phyloP scores from a whole-genome alignment of 768 basidiomycete genomes.

The Russula dissimulans region DNA sequence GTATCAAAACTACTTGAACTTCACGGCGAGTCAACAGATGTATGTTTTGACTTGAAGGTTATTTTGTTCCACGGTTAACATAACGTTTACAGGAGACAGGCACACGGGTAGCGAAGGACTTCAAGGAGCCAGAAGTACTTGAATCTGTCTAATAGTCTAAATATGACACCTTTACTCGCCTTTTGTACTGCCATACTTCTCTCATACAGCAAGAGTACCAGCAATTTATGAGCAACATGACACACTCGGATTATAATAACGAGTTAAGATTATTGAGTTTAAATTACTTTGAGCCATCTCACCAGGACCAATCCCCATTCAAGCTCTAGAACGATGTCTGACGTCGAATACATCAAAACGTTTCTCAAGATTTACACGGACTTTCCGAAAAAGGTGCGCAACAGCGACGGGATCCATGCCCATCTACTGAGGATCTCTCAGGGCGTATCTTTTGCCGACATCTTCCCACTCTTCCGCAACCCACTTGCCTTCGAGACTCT shows the following conservation, averaged over 20 bases:
- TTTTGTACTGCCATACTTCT: slow-evolving; percentile 21
- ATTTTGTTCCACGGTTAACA: slow-evolving; percentile 13
- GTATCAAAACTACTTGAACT: slow-evolving; percentile 92
- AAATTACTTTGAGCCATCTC: background rate
- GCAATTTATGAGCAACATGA: slow-evolving; percentile 31
- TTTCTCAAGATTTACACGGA: slow-evolving; percentile 56
- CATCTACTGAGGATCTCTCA: slow-evolving; percentile 23
- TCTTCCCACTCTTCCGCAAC: slow-evolving; percentile 85
- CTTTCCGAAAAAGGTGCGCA: slow-evolving; percentile 81
- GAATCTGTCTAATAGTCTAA: slow-evolving; percentile 65
- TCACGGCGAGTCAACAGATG: slow-evolving; percentile 91
- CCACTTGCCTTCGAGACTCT: slow-evolving; percentile 85
- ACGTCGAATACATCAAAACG: slow-evolving; percentile 60
- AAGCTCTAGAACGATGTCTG: slow-evolving; percentile 64
- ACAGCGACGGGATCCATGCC: background rate
- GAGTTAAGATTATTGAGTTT: too few species aligned
- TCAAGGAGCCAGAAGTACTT: slow-evolving; percentile 94
- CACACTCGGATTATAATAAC: background rate
- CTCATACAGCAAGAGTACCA: slow-evolving; percentile 31
- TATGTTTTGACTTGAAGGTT: slow-evolving; percentile 35
- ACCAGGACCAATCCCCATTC: too few species aligned
- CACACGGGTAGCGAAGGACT: slow-evolving; percentile 87
- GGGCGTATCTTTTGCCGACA: slow-evolving; percentile 91
- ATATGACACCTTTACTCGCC: slow-evolving; percentile 11
- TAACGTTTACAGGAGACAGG: slow-evolving; percentile 69